Evolutionary conservation across 2,329 filamentous ascomycete genomes (phyloP).

Genomic region (Rasamsonia emersonii): DNA sequence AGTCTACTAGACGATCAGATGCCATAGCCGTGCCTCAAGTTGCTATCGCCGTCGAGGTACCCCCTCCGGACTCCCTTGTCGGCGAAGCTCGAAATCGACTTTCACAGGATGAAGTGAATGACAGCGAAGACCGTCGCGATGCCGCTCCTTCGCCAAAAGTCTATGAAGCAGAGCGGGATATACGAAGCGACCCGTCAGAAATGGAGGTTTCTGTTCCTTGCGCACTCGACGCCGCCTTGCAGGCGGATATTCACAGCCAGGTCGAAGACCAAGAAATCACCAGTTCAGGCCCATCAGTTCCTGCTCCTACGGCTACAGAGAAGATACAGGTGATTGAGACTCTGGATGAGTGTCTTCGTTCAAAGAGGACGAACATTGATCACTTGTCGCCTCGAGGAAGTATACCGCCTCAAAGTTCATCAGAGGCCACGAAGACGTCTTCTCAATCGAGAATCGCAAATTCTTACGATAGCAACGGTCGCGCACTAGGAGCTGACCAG

Average conservation of each 20-base stretch:
- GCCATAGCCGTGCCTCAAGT: too few relatives aligned
- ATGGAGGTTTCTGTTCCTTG: conserved; percentile 29
- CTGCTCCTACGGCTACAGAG: conserved; percentile 8
- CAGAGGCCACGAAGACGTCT: conserved; percentile 19
- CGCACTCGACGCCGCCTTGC: conserved; percentile 17
- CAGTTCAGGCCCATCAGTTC: conserved; percentile 16
- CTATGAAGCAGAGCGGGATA: conserved; percentile 5
- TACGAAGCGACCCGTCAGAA: conserved; percentile 23
- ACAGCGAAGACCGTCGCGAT: too few relatives aligned
- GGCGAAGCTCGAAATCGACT: too few relatives aligned
- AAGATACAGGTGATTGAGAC: conserved; percentile 27
- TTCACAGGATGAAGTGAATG: too few relatives aligned
- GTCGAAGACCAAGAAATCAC: conserved; percentile 13
- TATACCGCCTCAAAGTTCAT: conserved; percentile 11
- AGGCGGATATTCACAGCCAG: conserved; percentile 14
- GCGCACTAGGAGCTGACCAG: neutral
- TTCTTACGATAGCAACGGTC: conserved; percentile 20
- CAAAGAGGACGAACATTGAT: neutral
- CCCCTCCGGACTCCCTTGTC: too few relatives aligned
- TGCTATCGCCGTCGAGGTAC: too few relatives aligned
- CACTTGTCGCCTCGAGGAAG: too few relatives aligned
- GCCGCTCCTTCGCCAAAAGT: too few relatives aligned
- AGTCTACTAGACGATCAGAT: too few relatives aligned
- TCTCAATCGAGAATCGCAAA: conserved; percentile 27
- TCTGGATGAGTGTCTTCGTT: conserved; percentile 10